phyloP scores from a whole-genome alignment of 352 stramenopile species.

The Phytopythium chamaehyphon region DNA sequence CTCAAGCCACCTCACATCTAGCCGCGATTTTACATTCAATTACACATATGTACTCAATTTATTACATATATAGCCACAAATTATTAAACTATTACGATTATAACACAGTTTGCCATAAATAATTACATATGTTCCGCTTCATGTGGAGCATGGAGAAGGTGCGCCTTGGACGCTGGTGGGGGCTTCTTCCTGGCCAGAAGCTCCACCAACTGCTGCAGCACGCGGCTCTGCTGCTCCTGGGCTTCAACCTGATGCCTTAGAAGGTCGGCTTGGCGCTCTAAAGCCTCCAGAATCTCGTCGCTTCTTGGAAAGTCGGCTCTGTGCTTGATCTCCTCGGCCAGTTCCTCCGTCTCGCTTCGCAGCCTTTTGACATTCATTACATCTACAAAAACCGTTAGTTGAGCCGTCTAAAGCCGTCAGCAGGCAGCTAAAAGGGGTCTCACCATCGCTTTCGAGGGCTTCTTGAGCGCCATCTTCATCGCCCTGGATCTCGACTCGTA shows the following conservation, averaged over 20 bases:
- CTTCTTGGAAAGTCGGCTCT: conserved; percentile 12
- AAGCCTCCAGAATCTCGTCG: conserved; percentile 19
- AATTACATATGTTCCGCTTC: neutral
- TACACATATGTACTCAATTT: no score
- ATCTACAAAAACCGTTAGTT: no score
- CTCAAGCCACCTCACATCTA: no score
- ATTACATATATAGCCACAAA: no score
- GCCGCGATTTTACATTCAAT: no score
- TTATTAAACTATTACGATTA: neutral
- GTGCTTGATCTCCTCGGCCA: no score
- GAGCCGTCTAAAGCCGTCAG: no score
- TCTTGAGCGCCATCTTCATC: neutral
- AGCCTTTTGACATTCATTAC: no score
- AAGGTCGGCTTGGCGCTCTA: conserved; percentile 21
- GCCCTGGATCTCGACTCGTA: neutral
- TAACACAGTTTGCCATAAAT: neutral
- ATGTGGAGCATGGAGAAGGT: neutral
- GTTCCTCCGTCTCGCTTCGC: neutral
- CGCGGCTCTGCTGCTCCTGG: conserved; percentile 16
- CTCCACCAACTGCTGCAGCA: conserved; percentile 23
- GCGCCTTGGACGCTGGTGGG: neutral
- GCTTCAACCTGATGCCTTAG: conserved; percentile 15
- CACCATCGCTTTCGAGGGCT: no score
- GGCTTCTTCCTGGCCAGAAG: conserved; percentile 7
- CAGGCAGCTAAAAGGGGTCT: neutral